These are phyloP conservation scores for Kwoniella pini DNA, from an alignment of 768 basidiomycete species.

Conservation along the genomic window DNA sequence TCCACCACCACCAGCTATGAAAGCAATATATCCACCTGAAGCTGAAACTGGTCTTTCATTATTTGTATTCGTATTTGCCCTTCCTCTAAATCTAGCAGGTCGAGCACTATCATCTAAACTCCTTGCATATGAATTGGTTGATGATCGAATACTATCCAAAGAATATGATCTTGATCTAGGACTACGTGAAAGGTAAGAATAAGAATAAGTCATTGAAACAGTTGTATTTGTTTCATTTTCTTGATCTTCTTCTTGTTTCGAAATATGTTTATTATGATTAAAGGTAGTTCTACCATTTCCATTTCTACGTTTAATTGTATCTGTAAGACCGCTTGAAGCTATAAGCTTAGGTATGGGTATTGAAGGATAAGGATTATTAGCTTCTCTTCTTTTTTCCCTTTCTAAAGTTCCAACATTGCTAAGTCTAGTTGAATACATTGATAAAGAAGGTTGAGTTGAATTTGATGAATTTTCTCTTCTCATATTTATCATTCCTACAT, in stretches of 20 bases:
- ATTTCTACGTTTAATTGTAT: background rate
- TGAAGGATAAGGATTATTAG: constrained; percentile 48
- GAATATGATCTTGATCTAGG: constrained; percentile 10
- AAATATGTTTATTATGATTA: background rate
- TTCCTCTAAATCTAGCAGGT: constrained; percentile 3
- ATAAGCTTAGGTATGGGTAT: constrained; percentile 29
- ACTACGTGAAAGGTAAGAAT: constrained; percentile 11
- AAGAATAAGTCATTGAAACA: constrained; percentile 14
- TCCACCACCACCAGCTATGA: constrained; percentile 8
- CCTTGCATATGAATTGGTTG: background rate
- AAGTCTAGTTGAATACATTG: constrained; percentile 13
- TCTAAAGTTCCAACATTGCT: constrained; percentile 12
- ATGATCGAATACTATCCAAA: constrained; percentile 6
- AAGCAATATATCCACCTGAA: constrained; percentile 10
- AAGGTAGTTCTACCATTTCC: background rate
- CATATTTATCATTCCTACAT: background rate
- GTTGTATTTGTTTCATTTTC: constrained; percentile 16
- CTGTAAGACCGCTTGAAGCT: background rate
- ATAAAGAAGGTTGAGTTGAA: constrained; percentile 10
- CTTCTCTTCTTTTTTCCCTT: constrained; percentile 28
- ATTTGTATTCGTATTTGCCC: constrained; percentile 2
- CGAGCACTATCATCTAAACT: constrained; percentile 1
- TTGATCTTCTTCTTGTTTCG: background rate
- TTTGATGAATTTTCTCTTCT: constrained; percentile 11
- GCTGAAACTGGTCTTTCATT: constrained; percentile 14